phyloP scores from a whole-genome alignment of 164 flowering plant genomes.

The Nymphaea thermarum region DNA sequence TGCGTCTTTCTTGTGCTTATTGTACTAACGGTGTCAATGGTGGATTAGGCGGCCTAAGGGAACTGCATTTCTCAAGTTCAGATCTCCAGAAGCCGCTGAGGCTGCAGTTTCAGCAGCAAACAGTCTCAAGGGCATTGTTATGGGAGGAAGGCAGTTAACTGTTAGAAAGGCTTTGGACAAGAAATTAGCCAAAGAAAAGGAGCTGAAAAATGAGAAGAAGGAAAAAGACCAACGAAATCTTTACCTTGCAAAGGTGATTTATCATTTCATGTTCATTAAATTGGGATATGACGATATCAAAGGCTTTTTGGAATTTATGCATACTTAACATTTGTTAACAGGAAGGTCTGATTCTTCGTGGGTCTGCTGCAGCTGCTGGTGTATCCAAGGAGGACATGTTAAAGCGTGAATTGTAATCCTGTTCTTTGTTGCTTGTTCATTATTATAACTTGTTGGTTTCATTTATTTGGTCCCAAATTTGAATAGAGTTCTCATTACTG shows the following conservation, averaged over 20 bases:
- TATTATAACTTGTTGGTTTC: too few species aligned
- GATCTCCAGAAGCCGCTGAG: conserved; percentile 42
- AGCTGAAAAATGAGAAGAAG: conserved; percentile 51
- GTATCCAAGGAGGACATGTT: conserved; percentile 79
- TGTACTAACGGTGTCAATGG: neutral
- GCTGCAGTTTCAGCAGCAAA: conserved; percentile 57
- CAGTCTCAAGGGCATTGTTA: conserved; percentile 52
- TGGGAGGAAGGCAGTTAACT: conserved; percentile 69
- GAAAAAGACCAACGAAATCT: conserved; percentile 73
- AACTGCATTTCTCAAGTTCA: conserved; percentile 85
- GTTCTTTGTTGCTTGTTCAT: too few species aligned
- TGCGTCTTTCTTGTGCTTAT: neutral
- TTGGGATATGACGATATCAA: too few species aligned
- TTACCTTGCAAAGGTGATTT: conserved; percentile 66
- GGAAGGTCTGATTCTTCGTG: conserved; percentile 88
- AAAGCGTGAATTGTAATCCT: conserved; percentile 68
- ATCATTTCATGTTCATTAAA: neutral
- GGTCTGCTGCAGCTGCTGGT: conserved; percentile 91
- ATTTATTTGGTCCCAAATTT: too few species aligned
- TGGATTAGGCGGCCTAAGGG: conserved; percentile 72
- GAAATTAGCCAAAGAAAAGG: conserved; percentile 65
- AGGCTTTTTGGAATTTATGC: neutral
- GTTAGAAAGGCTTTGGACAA: conserved; percentile 84
- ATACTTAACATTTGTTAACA: conserved; percentile 10
- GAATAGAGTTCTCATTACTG: too few species aligned